These are phyloP conservation scores for Gnomoniopsis smithogilvyi DNA, from an alignment of 2,329 filamentous ascomycete species.

Conservation along the genomic window DNA sequence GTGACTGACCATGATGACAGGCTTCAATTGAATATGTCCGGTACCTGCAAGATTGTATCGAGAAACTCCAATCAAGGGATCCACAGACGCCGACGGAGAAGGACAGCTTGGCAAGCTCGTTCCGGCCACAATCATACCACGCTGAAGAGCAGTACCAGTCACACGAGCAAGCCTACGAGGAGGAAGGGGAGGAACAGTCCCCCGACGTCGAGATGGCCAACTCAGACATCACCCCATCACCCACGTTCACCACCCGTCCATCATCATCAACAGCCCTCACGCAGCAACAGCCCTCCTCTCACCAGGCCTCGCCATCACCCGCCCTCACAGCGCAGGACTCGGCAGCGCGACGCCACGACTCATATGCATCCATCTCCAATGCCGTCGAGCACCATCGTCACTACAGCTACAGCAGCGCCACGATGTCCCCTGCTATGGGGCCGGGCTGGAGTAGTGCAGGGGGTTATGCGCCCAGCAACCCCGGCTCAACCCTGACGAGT, in stretches of 20 bases:
- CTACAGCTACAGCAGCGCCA: slow-evolving; percentile 36
- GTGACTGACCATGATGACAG: slow-evolving; percentile 39
- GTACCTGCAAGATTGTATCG: slow-evolving; percentile 86
- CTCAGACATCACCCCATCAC: slow-evolving; percentile 44
- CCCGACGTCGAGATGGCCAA: slow-evolving; percentile 62
- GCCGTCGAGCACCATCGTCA: slow-evolving; percentile 32
- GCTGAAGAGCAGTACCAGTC: slow-evolving; percentile 21
- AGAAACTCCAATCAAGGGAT: slow-evolving; percentile 66
- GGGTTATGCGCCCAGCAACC: slow-evolving; percentile 33
- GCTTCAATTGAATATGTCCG: slow-evolving; percentile 95
- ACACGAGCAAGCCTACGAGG: slow-evolving; percentile 23
- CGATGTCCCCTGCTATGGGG: slow-evolving; percentile 50
- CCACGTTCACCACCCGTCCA: slow-evolving; percentile 36
- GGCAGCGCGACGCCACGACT: slow-evolving; percentile 42
- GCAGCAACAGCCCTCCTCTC: slow-evolving; percentile 45
- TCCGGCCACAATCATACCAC: slow-evolving; percentile 25
- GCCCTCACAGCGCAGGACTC: slow-evolving; percentile 7
- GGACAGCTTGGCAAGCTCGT: slow-evolving; percentile 25
- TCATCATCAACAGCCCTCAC: slow-evolving; percentile 21
- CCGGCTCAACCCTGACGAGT: slow-evolving; percentile 55
- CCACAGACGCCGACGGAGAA: slow-evolving; percentile 28
- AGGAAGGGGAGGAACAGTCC: slow-evolving; percentile 35
- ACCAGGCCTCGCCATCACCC: slow-evolving; percentile 42
- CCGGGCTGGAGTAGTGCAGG: slow-evolving; percentile 36
- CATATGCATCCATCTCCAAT: slow-evolving; percentile 51